Evolutionary conservation across 805 yeast species (phyloP).

Genomic region (Saccharomyces kudriavzevii): DNA sequence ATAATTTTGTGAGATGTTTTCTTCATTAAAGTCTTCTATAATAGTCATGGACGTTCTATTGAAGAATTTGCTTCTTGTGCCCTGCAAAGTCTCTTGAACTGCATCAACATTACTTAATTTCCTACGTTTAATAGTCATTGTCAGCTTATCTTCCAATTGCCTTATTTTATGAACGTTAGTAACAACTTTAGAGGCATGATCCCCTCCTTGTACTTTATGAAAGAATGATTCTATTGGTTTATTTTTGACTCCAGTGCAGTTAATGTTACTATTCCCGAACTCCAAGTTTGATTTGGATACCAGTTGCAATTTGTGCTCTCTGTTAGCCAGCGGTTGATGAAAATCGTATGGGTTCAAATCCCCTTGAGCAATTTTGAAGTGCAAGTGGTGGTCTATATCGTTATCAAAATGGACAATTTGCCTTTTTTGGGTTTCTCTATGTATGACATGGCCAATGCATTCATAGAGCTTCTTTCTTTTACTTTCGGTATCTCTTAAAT

Average conservation of each 20-base stretch:
- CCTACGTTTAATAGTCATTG: slow-evolving; percentile 17
- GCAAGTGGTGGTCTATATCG: slow-evolving; percentile 38
- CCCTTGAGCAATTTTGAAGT: slow-evolving; percentile 54
- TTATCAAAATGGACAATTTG: slow-evolving; percentile 23
- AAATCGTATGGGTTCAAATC: slow-evolving; percentile 50
- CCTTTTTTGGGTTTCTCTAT: slow-evolving; percentile 12
- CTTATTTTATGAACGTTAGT: not conserved
- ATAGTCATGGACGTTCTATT: not conserved
- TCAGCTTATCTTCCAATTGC: slow-evolving; percentile 13
- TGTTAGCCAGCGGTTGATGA: slow-evolving; percentile 27
- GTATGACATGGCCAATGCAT: slow-evolving; percentile 35
- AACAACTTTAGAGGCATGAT: not conserved
- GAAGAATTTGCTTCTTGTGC: slow-evolving; percentile 12
- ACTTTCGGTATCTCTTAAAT: slow-evolving; percentile 10
- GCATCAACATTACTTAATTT: slow-evolving; percentile 7
- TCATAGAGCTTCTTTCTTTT: slow-evolving; percentile 1
- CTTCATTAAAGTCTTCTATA: not conserved
- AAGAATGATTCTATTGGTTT: slow-evolving; percentile 20
- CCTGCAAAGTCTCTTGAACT: not conserved
- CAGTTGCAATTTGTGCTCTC: slow-evolving; percentile 25
- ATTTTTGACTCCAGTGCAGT: not conserved
- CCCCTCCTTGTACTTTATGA: slow-evolving; percentile 4
- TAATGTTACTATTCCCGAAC: not conserved
- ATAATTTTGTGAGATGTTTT: not conserved
- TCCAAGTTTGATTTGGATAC: slow-evolving; percentile 17